These are phyloP conservation scores for Trametes maxima DNA, from an alignment of 768 basidiomycete species.

Conservation along the genomic window DNA sequence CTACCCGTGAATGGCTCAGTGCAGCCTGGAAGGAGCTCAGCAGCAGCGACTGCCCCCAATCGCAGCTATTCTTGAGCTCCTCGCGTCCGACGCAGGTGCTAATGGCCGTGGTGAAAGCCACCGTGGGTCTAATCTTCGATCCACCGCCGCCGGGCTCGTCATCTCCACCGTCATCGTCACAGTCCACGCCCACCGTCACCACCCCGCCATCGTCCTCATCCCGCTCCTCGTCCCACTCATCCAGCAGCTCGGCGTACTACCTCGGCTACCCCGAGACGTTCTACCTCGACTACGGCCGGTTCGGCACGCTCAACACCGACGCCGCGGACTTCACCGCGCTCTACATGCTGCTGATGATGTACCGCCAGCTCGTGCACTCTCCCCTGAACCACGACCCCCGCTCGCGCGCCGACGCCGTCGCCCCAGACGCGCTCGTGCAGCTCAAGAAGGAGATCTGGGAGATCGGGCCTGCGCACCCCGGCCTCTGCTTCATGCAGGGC, in stretches of 20 bases:
- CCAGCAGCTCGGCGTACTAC: slow-evolving; percentile 36
- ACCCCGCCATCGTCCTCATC: slow-evolving; percentile 57
- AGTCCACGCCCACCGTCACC: slow-evolving; percentile 14
- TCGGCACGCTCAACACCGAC: slow-evolving; percentile 67
- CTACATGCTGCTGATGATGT: slow-evolving; percentile 82
- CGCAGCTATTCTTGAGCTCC: slow-evolving; percentile 15
- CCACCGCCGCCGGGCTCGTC: slow-evolving; percentile 20
- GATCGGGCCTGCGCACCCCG: slow-evolving; percentile 61
- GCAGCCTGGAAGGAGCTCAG: slow-evolving; percentile 46
- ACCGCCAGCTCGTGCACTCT: slow-evolving; percentile 70
- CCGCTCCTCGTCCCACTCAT: slow-evolving; percentile 44
- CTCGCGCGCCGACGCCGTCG: slow-evolving; percentile 35
- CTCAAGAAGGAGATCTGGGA: slow-evolving; percentile 80
- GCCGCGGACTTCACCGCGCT: slow-evolving; percentile 72
- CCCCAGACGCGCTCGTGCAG: slow-evolving; percentile 54
- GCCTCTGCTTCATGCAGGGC: slow-evolving; percentile 52
- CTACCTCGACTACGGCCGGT: slow-evolving; percentile 75
- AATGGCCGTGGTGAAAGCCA: slow-evolving; percentile 29
- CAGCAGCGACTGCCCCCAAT: not conserved
- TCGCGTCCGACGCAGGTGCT: slow-evolving; percentile 38
- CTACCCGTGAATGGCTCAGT: slow-evolving; percentile 69
- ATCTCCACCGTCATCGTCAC: slow-evolving; percentile 4
- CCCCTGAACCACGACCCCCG: slow-evolving; percentile 25
- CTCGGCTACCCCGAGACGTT: slow-evolving; percentile 73
- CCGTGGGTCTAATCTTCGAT: slow-evolving; percentile 32